phyloP scores from a whole-genome alignment of 208 protist genomes.

The Acanthamoeba triangularis region DNA sequence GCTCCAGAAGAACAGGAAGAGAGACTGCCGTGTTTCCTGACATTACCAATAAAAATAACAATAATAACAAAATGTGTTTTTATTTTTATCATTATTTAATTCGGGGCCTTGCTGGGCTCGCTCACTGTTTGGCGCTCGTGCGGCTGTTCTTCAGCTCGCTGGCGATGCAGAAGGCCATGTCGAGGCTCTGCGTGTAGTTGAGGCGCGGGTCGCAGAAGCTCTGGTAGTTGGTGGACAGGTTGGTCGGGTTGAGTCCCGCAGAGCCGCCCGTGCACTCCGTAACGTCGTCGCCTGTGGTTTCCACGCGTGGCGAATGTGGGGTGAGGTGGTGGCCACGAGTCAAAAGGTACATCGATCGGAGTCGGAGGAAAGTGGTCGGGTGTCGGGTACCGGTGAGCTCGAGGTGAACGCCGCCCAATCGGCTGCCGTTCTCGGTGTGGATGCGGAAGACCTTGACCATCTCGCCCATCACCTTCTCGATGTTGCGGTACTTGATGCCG shows the following conservation, averaged over 20 bases:
- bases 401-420: constrained; percentile 86
- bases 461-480: constrained; percentile 84
- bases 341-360: too few relatives aligned
- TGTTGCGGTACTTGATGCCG: constrained; percentile 84
- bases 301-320: neutral
- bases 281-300: constrained; percentile 77
- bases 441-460: constrained; percentile 80
- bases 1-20: too few relatives aligned
- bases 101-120: too few relatives aligned
- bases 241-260: constrained; percentile 50
- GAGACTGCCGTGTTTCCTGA: too few relatives aligned
- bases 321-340: too few relatives aligned
- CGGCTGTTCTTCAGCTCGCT: constrained; percentile 52
- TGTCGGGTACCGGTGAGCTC: constrained; percentile 82
- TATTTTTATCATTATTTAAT: too few relatives aligned
- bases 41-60: too few relatives aligned
- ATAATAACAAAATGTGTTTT: too few relatives aligned
- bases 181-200: constrained; percentile 87
- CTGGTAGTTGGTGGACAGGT: constrained; percentile 83
- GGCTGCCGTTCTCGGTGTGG: constrained; percentile 75
- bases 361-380: neutral
- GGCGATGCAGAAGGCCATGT: constrained; percentile 87
- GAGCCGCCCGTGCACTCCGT: constrained; percentile 87
- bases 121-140: neutral
- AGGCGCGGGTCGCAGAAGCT: constrained; percentile 78